phyloP scores from a whole-genome alignment of 164 flowering plant genomes.

The Buxus sempervirens region DNA sequence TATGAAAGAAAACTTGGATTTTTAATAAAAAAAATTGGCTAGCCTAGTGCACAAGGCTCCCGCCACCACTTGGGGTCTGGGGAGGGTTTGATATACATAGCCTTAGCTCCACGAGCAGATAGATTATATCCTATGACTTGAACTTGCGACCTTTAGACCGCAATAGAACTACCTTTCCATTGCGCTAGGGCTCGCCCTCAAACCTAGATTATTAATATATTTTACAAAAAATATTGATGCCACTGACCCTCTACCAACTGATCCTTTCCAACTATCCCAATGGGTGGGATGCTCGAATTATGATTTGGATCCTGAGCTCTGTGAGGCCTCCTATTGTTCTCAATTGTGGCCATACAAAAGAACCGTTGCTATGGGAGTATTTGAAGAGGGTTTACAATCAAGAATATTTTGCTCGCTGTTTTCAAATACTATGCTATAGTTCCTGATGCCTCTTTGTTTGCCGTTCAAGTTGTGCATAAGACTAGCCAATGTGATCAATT shows the following conservation, averaged over 20 bases:
- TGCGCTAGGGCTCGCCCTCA: too few species aligned
- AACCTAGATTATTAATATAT: too few species aligned
- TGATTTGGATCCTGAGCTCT: constrained; percentile 1
- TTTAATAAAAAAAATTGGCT: too few species aligned
- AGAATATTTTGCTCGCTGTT: not conserved
- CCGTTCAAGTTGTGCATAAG: not conserved
- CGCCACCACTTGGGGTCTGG: too few species aligned
- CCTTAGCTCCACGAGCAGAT: too few species aligned
- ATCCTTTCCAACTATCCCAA: not conserved
- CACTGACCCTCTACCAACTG: too few species aligned
- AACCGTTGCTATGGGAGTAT: constrained; percentile 1
- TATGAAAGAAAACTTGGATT: too few species aligned
- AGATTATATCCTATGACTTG: too few species aligned
- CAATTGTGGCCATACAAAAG: not conserved
- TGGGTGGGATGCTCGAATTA: constrained; percentile 1
- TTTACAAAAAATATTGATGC: constrained; percentile 6
- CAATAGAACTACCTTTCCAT: too few species aligned
- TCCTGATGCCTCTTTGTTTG: not conserved
- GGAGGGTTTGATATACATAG: too few species aligned
- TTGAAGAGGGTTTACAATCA: constrained; percentile 6
- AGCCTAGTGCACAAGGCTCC: too few species aligned
- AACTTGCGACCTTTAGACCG: too few species aligned
- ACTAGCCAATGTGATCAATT: constrained; percentile 2
- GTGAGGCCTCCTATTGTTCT: not conserved
- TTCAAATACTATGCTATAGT: not conserved